Percentiles rank a stretch among this genome's conserved stretches.
phyloP scores from a whole-genome alignment of 2,329 filamentous ascomycete genomes.

The Trichoderma breve region DNA sequence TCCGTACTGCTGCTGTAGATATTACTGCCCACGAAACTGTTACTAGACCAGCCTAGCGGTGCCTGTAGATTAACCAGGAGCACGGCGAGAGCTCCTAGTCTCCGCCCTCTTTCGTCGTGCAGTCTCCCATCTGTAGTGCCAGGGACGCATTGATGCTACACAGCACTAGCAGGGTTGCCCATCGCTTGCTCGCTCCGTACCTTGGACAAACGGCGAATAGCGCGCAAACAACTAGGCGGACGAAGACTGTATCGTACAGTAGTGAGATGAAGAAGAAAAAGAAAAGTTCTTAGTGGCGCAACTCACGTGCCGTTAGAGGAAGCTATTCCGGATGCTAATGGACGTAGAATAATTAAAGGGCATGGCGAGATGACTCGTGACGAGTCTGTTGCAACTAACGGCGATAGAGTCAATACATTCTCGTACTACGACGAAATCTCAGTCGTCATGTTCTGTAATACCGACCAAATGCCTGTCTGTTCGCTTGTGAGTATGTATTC shows the following conservation, averaged over 20 bases:
- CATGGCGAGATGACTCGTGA: not conserved
- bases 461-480: not conserved
- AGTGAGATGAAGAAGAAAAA: not conserved
- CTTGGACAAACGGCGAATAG: not conserved
- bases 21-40: not conserved
- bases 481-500: not conserved
- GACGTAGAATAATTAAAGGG: not conserved
- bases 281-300: not conserved
- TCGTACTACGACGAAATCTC: not conserved
- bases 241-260: not conserved
- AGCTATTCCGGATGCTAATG: not conserved
- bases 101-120: constrained; percentile 7
- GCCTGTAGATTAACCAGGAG: constrained; percentile 1
- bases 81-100: constrained; percentile 8
- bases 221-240: not conserved
- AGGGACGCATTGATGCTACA: constrained; percentile 2
- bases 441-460: not conserved
- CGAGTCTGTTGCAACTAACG: not conserved
- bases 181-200: not conserved
- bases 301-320: not conserved
- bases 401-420: not conserved
- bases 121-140: constrained; percentile 15
- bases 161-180: constrained; percentile 16
- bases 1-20: not conserved
- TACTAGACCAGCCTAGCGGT: not conserved